Evolutionary conservation across 2,329 filamentous ascomycete genomes (phyloP).

Genomic region (Penicillium sp.): DNA sequence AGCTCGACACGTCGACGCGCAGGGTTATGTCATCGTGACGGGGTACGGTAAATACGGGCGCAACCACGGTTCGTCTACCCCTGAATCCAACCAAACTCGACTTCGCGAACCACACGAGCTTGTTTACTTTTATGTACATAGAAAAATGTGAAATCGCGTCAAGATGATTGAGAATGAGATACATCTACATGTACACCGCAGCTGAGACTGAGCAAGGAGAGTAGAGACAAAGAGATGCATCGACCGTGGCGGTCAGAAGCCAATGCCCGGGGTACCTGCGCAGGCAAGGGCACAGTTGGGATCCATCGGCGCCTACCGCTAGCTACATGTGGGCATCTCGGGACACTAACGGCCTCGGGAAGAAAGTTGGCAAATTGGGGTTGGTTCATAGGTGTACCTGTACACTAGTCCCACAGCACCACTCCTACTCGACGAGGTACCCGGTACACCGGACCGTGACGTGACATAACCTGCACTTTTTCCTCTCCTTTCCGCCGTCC

Average conservation of each 20-base stretch:
- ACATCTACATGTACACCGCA: neutral
- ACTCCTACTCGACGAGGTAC: neutral
- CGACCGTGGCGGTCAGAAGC: conserved; percentile 9
- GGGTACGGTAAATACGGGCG: neutral
- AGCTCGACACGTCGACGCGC: neutral
- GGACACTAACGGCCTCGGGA: neutral
- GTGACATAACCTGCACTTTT: conserved; percentile 17
- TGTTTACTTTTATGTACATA: conserved; percentile 10
- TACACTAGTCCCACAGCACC: neutral
- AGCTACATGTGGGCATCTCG: conserved; percentile 5
- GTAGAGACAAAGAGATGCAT: neutral
- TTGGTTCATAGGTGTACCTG: neutral
- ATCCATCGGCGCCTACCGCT: neutral
- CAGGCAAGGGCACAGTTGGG: conserved; percentile 8
- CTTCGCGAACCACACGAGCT: conserved; percentile 9
- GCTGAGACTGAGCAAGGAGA: conserved; percentile 1
- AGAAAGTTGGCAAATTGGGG: neutral
- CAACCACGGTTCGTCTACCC: conserved; percentile 20
- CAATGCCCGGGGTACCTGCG: conserved; percentile 12
- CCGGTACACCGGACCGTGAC: conserved; percentile 15
- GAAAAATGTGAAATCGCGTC: neutral
- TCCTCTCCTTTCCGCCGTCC: conserved; percentile 17
- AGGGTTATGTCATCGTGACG: conserved; percentile 9
- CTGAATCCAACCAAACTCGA: conserved; percentile 14
- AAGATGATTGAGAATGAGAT: neutral